A percentile compares a stretch with the other conserved stretches of the same genome.
Evolutionary conservation across 306 rosid species (phyloP).

Genomic region (Prunus persica): DNA sequence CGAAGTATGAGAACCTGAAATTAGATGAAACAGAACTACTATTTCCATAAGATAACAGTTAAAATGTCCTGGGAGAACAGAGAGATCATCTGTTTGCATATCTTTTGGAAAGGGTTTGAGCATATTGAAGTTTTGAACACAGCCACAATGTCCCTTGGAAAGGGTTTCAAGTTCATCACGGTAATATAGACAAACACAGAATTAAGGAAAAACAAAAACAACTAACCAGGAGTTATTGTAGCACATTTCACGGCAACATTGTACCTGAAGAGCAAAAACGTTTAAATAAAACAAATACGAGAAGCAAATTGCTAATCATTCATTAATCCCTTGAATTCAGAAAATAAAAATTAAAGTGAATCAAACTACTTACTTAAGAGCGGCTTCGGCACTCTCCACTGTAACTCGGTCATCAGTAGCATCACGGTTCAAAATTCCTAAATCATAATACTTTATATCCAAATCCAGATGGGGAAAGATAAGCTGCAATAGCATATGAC

Average conservation of each 20-base stretch:
- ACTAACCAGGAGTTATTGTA: conserved; percentile 92
- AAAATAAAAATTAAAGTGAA: neutral
- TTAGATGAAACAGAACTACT: neutral
- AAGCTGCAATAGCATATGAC: conserved; percentile 60
- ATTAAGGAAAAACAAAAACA: conserved; percentile 16
- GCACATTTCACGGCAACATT: conserved; percentile 98
- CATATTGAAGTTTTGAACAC: neutral
- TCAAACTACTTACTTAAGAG: conserved; percentile 63
- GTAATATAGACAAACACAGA: neutral
- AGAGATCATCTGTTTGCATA: neutral
- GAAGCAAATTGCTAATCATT: neutral
- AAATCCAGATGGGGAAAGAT: conserved; percentile 82
- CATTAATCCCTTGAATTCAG: neutral
- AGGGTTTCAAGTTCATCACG: neutral
- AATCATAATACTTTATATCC: conserved; percentile 81
- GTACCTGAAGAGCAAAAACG: conserved; percentile 49
- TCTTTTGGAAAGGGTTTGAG: neutral
- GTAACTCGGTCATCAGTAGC: conserved; percentile 90
- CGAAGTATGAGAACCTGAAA: conserved; percentile 19
- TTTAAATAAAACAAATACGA: conserved; percentile 9
- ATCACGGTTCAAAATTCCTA: conserved; percentile 82
- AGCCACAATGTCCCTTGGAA: neutral
- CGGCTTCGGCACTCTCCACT: conserved; percentile 85
- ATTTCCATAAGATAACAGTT: neutral
- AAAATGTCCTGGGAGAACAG: neutral